phyloP scores from a whole-genome alignment of 1,139 yeast genomes.

The Kurtzmaniella natalensis region DNA sequence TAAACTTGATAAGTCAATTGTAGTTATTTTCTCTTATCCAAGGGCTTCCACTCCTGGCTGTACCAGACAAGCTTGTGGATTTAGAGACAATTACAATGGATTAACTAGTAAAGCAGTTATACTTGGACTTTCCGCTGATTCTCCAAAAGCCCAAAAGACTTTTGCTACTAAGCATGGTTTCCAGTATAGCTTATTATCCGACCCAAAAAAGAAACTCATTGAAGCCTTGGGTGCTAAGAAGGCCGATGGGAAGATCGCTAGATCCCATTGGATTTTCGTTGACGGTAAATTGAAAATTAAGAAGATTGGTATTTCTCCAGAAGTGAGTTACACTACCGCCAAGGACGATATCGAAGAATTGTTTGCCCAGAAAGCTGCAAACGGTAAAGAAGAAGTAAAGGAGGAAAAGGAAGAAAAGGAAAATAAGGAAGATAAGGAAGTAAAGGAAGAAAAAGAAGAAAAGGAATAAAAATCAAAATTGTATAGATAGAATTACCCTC shows the following conservation, averaged over 20 bases:
- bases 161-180: slow-evolving; percentile 71
- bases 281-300: slow-evolving; percentile 69
- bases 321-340: slow-evolving; percentile 63
- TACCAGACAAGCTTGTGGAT: slow-evolving; percentile 89
- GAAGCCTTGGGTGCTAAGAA: slow-evolving; percentile 80
- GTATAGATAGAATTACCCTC: too few relatives aligned
- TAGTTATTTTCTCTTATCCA: slow-evolving; percentile 79
- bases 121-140: slow-evolving; percentile 71
- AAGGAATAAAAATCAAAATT: slow-evolving; percentile 8
- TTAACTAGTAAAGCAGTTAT: slow-evolving; percentile 52
- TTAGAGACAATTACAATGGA: slow-evolving; percentile 59
- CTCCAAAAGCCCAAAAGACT: slow-evolving; percentile 67
- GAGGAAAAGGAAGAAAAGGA: slow-evolving; percentile 10
- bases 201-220: slow-evolving; percentile 67
- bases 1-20: slow-evolving; percentile 37
- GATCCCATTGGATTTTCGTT: slow-evolving; percentile 87
- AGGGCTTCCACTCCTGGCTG: slow-evolving; percentile 95
- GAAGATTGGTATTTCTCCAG: slow-evolving; percentile 74
- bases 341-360: slow-evolving; percentile 47
- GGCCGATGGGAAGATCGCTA: slow-evolving; percentile 66
- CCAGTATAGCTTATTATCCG: slow-evolving; percentile 72
- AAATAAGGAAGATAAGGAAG: slow-evolving; percentile 7
- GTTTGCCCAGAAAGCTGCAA: slow-evolving; percentile 12
- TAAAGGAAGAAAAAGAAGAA: slow-evolving; percentile 9
- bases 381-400: slow-evolving; percentile 5